Conservation (phyloP, 1,139 yeast genomes). For the Debaryomyces fabryi region DNA sequence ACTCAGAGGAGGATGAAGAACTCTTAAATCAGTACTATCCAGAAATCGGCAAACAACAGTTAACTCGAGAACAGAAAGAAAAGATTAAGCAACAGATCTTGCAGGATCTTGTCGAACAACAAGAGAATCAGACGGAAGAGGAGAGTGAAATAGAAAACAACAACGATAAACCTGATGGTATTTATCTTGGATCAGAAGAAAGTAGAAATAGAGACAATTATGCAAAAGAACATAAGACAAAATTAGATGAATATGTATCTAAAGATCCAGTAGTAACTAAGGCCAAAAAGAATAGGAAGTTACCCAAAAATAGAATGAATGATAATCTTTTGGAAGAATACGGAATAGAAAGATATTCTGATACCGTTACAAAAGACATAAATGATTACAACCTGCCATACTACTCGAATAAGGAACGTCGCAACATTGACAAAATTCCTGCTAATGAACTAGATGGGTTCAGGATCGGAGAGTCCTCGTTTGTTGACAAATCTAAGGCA, state of each 20-base stretch:
- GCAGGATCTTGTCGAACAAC: constrained; percentile 26
- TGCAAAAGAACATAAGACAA: constrained; percentile 14
- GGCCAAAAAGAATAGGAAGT: constrained; percentile 31
- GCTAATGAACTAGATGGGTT: constrained; percentile 39
- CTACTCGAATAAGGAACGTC: constrained; percentile 21
- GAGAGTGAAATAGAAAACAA: constrained; percentile 13
- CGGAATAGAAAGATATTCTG: constrained; percentile 36
- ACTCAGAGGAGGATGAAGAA: constrained; percentile 47
- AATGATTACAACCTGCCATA: constrained; percentile 35
- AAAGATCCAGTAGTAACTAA: constrained; percentile 23
- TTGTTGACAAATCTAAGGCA: constrained; percentile 11
- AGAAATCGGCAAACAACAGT: constrained; percentile 34
- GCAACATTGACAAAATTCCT: constrained; percentile 28
- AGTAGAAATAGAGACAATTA: constrained; percentile 13
- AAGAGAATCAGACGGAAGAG: constrained; percentile 20
- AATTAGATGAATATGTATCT: constrained; percentile 31
- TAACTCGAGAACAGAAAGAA: constrained; percentile 38
- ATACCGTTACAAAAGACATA: constrained; percentile 24
- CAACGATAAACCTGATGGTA: constrained; percentile 32
- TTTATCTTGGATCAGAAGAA: constrained; percentile 36
- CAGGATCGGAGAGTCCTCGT: constrained; percentile 33
- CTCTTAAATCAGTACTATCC: constrained; percentile 48
- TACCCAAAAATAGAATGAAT: constrained; percentile 33
- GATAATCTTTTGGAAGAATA: constrained; percentile 45
- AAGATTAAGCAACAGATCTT: constrained; percentile 43